Conservation (phyloP, 2,329 filamentous ascomycete species). For the Nemania abortiva region DNA sequence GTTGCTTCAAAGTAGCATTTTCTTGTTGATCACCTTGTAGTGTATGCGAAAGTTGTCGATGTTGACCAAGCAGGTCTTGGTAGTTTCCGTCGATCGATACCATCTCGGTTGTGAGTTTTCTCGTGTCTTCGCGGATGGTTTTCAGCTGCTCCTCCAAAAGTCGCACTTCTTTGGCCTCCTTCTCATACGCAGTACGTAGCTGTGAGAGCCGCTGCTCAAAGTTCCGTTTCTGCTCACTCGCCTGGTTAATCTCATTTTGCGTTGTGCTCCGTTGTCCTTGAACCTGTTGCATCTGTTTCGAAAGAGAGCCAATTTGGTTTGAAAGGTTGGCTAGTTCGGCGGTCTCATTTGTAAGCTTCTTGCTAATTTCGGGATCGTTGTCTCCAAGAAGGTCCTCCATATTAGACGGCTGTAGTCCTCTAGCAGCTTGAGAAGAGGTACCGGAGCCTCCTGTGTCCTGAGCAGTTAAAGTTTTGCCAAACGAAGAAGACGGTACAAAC, state of each 20-base stretch:
- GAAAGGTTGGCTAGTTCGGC: conserved; percentile 95
- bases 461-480: conserved; percentile 83
- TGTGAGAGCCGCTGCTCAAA: conserved; percentile 91
- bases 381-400: conserved; percentile 90
- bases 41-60: conserved; percentile 78
- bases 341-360: conserved; percentile 88
- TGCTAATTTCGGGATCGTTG: conserved; percentile 87
- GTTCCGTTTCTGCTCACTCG: conserved; percentile 88
- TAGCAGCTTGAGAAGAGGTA: conserved; percentile 55
- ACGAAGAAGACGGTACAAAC: conserved; percentile 91
- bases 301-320: conserved; percentile 91
- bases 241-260: conserved; percentile 85
- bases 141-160: conserved; percentile 85
- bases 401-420: conserved; percentile 36
- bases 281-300: conserved; percentile 94
- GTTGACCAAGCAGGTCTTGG: conserved; percentile 84
- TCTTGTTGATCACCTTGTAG: conserved; percentile 91
- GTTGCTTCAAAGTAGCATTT: conserved; percentile 86
- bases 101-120: conserved; percentile 85
- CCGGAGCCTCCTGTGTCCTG: conserved; percentile 78
- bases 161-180: conserved; percentile 89
- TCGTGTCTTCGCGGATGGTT: conserved; percentile 81
- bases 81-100: conserved; percentile 84
- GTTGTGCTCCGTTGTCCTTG: conserved; percentile 83
- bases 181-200: conserved; percentile 88